Evolutionary conservation across 164 flowering plant genomes (phyloP), one percentile per base, ranked within the genome.

Genomic region (Akebia trifoliata): DNA sequence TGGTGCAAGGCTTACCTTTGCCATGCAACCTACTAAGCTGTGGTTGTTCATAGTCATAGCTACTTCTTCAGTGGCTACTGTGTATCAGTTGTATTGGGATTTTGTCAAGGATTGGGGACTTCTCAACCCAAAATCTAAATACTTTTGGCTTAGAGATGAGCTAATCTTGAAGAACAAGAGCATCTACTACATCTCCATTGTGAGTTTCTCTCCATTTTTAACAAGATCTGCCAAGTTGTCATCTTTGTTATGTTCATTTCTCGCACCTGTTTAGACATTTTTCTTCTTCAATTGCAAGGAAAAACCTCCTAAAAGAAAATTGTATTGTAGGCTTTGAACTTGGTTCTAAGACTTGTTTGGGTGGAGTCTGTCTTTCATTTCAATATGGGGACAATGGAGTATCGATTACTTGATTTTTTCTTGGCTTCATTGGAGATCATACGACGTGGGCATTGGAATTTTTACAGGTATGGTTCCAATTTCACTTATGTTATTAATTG

Each of bases 391-490:
- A 38, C 57, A 26, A 56, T 86, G 17, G 83, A 85, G 56, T 67
- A 78, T 30, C 72, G 75, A 29, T 32, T 88, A 59, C 69, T 88
- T 1, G 96, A 86, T 14, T 94, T 94, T 67, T 71, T 80, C 47
- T 66, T 88, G 74, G 95, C 97, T 66, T 88, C 88, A 15, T 52
- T 86, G 2, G 99, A 94, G 69, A 86, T 94, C 10, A 80, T 90
- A 22, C 79, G 99, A 1, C 81, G 99, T 35, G 99, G 99, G 25
- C 99, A 94, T 67, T 90, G 99, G 99, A 94, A 94, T 54, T 94
- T 79, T 51, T 94, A 90, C 78, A 88, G 99, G 99, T 92, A 78
- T 29, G 30, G 48, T 45, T n/a, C 7, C 26, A 63, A 49, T 32
- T 52, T 20, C 18, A 14, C 47, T 29, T 4, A 7, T 10, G 22